Conservation (phyloP, 768 basidiomycete species). For the Russula griseocarnosa region DNA sequence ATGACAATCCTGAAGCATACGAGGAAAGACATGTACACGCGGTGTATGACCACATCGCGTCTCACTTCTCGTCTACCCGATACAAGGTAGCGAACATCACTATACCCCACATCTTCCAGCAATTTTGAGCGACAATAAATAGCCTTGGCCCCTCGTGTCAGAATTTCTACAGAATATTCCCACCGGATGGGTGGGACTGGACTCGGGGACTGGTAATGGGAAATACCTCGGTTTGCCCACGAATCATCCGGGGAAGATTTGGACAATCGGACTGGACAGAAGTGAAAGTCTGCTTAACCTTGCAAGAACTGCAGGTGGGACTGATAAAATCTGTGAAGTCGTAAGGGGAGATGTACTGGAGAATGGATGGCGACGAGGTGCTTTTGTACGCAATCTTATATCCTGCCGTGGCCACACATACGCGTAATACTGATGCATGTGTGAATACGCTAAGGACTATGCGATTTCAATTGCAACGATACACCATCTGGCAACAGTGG, state of each 20-base stretch:
- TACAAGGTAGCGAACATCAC: slow-evolving; percentile 60
- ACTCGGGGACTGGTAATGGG: slow-evolving; percentile 95
- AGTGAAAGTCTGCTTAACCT: slow-evolving; percentile 75
- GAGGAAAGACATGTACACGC: slow-evolving; percentile 75
- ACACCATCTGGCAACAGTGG: slow-evolving; percentile 84
- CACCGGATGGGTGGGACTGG: slow-evolving; percentile 80
- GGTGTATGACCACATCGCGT: slow-evolving; percentile 81
- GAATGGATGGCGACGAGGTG: slow-evolving; percentile 66
- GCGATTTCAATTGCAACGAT: slow-evolving; percentile 97
- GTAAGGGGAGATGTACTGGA: slow-evolving; percentile 77
- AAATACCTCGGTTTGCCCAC: slow-evolving; percentile 84
- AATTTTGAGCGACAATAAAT: slow-evolving; percentile 33
- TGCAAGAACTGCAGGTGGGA: slow-evolving; percentile 59
- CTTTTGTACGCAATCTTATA: slow-evolving; percentile 57
- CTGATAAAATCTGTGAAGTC: slow-evolving; percentile 54
- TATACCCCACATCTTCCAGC: slow-evolving; percentile 1
- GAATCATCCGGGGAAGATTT: slow-evolving; percentile 54
- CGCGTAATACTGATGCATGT: neutral
- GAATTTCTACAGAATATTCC: slow-evolving; percentile 67
- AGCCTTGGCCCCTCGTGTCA: slow-evolving; percentile 91
- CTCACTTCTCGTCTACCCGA: slow-evolving; percentile 83
- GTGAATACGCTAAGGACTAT: slow-evolving; percentile 63
- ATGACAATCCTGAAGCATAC: slow-evolving; percentile 53
- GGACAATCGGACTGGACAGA: slow-evolving; percentile 83
- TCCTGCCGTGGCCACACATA: neutral